Evolutionary conservation across 768 basidiomycete species (phyloP).

Genomic region (Chiua virens): DNA sequence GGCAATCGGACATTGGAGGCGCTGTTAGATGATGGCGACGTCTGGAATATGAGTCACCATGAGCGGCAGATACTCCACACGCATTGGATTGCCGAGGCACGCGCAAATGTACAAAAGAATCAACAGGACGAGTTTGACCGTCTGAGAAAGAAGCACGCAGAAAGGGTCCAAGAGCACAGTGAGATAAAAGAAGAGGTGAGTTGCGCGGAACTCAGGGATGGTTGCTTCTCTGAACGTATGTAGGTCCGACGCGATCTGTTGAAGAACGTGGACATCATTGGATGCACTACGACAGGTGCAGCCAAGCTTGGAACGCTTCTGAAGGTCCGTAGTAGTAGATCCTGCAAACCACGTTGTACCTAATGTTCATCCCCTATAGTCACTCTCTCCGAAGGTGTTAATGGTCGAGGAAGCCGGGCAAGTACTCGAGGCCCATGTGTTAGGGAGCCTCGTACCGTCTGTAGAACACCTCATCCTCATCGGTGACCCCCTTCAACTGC

Average conservation of each 20-base stretch:
- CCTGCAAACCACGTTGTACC: neutral
- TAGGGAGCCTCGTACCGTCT: conserved; percentile 60
- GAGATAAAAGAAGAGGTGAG: conserved; percentile 57
- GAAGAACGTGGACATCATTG: conserved; percentile 57
- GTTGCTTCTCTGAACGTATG: neutral
- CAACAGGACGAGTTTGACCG: conserved; percentile 43
- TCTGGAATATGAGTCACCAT: conserved; percentile 54
- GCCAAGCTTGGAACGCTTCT: conserved; percentile 63
- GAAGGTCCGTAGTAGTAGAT: conserved; percentile 44
- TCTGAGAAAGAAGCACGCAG: conserved; percentile 40
- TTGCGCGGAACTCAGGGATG: neutral
- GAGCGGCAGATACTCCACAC: conserved; percentile 49
- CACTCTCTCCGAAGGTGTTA: conserved; percentile 57
- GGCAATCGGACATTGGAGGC: conserved; percentile 37
- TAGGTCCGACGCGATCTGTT: conserved; percentile 61
- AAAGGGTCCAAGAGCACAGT: conserved; percentile 36
- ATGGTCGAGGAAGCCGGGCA: conserved; percentile 84
- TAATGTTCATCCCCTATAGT: conserved; percentile 36
- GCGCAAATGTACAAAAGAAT: conserved; percentile 28
- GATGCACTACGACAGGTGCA: conserved; percentile 78
- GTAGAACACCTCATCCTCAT: conserved; percentile 76
- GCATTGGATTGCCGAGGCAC: conserved; percentile 49
- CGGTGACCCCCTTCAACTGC: conserved; percentile 77
- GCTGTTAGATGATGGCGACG: conserved; percentile 35
- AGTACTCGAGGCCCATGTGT: conserved; percentile 75